Conservation (phyloP, 768 basidiomycete genomes). For the Tephrocybe sp. region DNA sequence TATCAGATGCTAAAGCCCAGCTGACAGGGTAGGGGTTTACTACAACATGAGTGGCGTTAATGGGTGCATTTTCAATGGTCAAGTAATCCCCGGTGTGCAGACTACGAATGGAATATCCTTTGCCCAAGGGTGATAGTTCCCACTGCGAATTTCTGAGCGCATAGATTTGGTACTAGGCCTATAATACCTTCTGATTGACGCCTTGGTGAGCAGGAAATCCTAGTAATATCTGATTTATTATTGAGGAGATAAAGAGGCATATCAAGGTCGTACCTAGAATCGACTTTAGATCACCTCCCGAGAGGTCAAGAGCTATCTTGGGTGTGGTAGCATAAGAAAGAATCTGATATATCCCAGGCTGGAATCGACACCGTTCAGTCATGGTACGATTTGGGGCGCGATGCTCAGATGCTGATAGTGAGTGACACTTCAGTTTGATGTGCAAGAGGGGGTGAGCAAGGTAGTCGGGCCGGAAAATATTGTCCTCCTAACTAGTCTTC, state of each 20-base stretch:
- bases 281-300: conserved; percentile 18
- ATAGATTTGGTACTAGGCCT: not conserved
- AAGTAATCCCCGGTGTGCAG: conserved; percentile 25
- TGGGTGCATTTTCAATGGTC: conserved; percentile 24
- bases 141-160: conserved; percentile 20
- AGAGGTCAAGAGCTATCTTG: conserved; percentile 22
- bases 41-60: conserved; percentile 19
- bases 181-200: conserved; percentile 29
- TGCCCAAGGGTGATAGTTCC: conserved; percentile 27
- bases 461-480: too few relatives aligned
- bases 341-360: conserved; percentile 23
- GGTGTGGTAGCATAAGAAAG: conserved; percentile 11
- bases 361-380: too few relatives aligned
- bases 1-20: conserved; percentile 26
- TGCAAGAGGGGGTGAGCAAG: too few relatives aligned
- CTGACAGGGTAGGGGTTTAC: conserved; percentile 30
- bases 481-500: too few relatives aligned
- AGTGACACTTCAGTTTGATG: too few relatives aligned
- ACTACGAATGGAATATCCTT: conserved; percentile 31
- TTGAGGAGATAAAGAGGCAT: not conserved
- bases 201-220: conserved; percentile 23
- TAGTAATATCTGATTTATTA: not conserved
- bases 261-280: conserved; percentile 8
- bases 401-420: not conserved
- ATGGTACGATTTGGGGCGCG: too few relatives aligned